Percentiles rank a stretch among this genome's conserved stretches.
phyloP scores from a whole-genome alignment of 148 eudicot species.

The Mesembryanthemum crystallinum region DNA sequence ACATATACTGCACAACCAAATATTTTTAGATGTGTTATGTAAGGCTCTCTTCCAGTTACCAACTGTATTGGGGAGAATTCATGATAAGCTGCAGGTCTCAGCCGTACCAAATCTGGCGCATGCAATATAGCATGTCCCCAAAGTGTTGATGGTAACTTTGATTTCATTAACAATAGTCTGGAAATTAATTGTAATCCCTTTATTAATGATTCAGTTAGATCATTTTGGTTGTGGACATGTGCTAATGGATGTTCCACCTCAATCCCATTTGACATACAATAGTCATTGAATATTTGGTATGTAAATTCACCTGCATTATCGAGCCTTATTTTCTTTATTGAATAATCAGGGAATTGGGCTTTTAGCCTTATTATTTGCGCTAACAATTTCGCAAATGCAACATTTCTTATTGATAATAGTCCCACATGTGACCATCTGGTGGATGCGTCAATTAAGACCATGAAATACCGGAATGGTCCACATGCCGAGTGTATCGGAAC shows the following conservation, averaged over 20 bases:
- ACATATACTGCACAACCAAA: too few relatives aligned
- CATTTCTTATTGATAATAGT: not conserved
- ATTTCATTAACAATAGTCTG: constrained; percentile 6
- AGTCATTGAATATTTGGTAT: constrained; percentile 29
- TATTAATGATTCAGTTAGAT: constrained; percentile 27
- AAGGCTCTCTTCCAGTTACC: not conserved
- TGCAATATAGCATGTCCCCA: constrained; percentile 38
- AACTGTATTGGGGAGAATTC: not conserved
- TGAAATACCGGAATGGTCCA: constrained; percentile 7
- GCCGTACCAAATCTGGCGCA: constrained; percentile 18
- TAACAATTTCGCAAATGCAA: too few relatives aligned
- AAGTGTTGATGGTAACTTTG: constrained; percentile 17
- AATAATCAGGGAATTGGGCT: not conserved
- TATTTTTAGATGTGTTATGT: too few relatives aligned
- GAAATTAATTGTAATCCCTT: constrained; percentile 22
- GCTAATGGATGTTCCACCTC: constrained; percentile 27
- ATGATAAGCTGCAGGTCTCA: constrained; percentile 25
- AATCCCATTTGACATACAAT: constrained; percentile 27
- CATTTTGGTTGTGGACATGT: constrained; percentile 38
- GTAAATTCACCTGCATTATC: not conserved
- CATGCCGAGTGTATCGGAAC: not conserved
- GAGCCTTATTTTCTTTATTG: not conserved
- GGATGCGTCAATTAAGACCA: not conserved
- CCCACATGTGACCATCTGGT: not conserved
- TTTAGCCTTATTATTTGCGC: not conserved